Percentiles rank a stretch among this genome's conserved stretches.
These are phyloP conservation scores for Porcisia hertigi DNA, from an alignment of 208 protist species.

Conservation along the genomic window DNA sequence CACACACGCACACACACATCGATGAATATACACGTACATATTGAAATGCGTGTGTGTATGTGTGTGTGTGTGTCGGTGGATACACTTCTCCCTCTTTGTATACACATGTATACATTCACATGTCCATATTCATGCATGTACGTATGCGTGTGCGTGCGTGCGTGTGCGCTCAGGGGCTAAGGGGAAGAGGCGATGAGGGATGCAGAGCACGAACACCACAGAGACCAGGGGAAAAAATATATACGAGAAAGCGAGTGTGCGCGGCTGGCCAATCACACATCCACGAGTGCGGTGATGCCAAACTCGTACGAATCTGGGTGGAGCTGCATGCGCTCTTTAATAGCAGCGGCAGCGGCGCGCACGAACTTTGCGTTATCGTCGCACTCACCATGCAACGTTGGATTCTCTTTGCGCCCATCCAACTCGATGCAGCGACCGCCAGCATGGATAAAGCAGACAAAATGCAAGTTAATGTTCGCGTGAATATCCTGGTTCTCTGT, in stretches of 20 bases:
- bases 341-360: constrained; percentile 56
- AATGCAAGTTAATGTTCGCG: constrained; percentile 92
- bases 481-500: constrained; percentile 67
- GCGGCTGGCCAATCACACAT: constrained; percentile 9
- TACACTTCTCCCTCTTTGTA: too few relatives aligned
- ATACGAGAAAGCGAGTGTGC: not conserved
- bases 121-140: not conserved
- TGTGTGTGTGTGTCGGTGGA: too few relatives aligned
- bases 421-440: constrained; percentile 93
- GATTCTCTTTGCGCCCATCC: constrained; percentile 89
- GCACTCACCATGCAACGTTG: constrained; percentile 84
- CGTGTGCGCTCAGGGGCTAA: not conserved
- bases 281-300: constrained; percentile 76
- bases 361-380: constrained; percentile 66
- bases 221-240: not conserved
- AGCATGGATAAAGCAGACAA: constrained; percentile 90
- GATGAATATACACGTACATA: too few relatives aligned
- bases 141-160: not conserved
- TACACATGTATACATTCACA: too few relatives aligned
- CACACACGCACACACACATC: not conserved
- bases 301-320: constrained; percentile 69
- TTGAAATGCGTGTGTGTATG: too few relatives aligned
- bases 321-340: constrained; percentile 71
- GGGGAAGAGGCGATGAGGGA: not conserved
- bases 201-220: not conserved